Conservation (phyloP, 805 yeast genomes). For the Hanseniaspora guilliermondii region DNA sequence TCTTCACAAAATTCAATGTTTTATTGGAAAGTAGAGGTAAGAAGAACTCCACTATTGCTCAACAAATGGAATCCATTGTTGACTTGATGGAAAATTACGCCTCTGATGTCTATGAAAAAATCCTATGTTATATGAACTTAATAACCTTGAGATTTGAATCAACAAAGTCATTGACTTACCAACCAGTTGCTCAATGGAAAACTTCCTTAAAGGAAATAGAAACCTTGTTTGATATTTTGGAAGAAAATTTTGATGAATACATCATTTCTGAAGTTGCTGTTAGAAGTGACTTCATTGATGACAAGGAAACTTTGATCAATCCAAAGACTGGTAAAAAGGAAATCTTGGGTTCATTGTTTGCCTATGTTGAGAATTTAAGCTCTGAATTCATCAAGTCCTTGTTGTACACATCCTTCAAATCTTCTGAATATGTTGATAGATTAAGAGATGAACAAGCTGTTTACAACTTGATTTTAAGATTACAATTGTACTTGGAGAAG, state of each 20-base stretch:
- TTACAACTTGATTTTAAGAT: slow-evolving; percentile 65
- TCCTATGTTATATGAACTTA: slow-evolving; percentile 64
- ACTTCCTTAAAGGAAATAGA: slow-evolving; percentile 50
- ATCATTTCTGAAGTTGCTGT: slow-evolving; percentile 67
- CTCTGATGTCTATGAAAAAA: slow-evolving; percentile 56
- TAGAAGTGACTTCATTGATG: slow-evolving; percentile 59
- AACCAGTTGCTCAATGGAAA: slow-evolving; percentile 76
- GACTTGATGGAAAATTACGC: slow-evolving; percentile 38
- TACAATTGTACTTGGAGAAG: slow-evolving; percentile 73
- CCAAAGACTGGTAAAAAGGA: slow-evolving; percentile 52
- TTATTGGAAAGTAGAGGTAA: slow-evolving; percentile 89
- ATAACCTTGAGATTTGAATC: slow-evolving; percentile 83
- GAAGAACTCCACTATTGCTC: slow-evolving; percentile 74
- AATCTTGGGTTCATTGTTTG: slow-evolving; percentile 71
- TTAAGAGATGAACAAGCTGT: slow-evolving; percentile 73
- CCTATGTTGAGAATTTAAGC: slow-evolving; percentile 84
- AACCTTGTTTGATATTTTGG: slow-evolving; percentile 54
- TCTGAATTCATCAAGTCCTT: slow-evolving; percentile 85
- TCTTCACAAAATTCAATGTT: slow-evolving; percentile 60
- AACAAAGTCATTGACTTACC: slow-evolving; percentile 49
- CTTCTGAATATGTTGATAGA: slow-evolving; percentile 83
- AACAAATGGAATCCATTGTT: slow-evolving; percentile 65
- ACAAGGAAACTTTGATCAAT: slow-evolving; percentile 53
- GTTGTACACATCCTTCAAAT: slow-evolving; percentile 85
- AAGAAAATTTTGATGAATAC: slow-evolving; percentile 43